A percentile compares a stretch with the other conserved stretches of the same genome.
Evolutionary conservation across 768 basidiomycete species (phyloP).

Genomic region (Kwoniella bestiolae): DNA sequence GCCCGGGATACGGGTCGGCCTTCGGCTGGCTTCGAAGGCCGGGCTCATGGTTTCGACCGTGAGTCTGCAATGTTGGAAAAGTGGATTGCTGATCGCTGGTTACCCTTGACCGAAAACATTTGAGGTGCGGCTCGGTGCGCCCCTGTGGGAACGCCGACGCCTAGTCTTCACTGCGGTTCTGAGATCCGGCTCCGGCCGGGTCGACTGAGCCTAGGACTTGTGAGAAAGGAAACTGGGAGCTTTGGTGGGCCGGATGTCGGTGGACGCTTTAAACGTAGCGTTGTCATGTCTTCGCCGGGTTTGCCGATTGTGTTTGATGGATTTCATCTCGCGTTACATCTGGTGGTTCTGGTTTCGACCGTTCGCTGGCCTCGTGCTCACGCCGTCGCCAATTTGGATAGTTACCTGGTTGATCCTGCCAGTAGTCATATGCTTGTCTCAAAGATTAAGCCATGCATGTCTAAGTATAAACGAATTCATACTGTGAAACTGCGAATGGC

Average conservation of each 20-base stretch:
- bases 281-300: neutral
- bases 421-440: constrained; percentile 84
- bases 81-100: constrained; percentile 59
- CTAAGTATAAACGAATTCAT: constrained; percentile 74
- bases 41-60: constrained; percentile 6
- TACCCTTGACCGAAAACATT: constrained; percentile 57
- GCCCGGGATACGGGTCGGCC: neutral
- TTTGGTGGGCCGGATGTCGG: neutral
- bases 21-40: neutral
- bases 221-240: constrained; percentile 62
- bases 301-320: constrained; percentile 52
- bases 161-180: constrained; percentile 57
- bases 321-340: neutral
- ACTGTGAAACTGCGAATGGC: constrained; percentile 80
- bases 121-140: constrained; percentile 55
- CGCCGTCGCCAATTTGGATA: constrained; percentile 59
- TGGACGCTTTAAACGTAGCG: constrained; percentile 59
- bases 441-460: constrained; percentile 84
- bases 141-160: constrained; percentile 36
- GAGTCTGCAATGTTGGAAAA: constrained; percentile 37
- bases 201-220: constrained; percentile 59
- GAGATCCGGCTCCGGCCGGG: constrained; percentile 55
- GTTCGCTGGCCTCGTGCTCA: constrained; percentile 49
- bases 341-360: neutral
- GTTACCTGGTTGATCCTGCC: constrained; percentile 84